phyloP scores from a whole-genome alignment of 495 filamentous ascomycete genomes.

The Letharia columbiana region DNA sequence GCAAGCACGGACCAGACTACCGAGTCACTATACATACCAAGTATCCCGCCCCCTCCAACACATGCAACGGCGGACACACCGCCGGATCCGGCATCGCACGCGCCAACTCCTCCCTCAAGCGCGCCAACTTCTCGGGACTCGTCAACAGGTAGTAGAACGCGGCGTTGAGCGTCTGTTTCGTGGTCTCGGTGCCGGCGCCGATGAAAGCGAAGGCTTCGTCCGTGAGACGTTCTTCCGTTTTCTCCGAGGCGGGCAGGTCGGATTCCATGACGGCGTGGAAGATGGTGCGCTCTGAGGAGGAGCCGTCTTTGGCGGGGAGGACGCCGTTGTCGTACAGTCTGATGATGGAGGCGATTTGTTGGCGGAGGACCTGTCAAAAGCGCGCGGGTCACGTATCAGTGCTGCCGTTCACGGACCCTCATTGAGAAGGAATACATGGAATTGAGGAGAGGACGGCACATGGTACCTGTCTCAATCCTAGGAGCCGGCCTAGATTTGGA shows the following conservation, averaged over 20 bases:
- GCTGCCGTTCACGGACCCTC: too few relatives aligned
- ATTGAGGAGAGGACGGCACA: too few relatives aligned
- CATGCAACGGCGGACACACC: constrained; percentile 18
- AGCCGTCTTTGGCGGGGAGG: too few relatives aligned
- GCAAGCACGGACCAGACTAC: constrained; percentile 34
- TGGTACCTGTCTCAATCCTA: too few relatives aligned
- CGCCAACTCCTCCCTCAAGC: constrained; percentile 28
- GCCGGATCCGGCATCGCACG: constrained; percentile 23
- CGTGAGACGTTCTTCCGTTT: constrained; percentile 25
- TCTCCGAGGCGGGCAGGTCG: constrained; percentile 23
- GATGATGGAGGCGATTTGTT: too few relatives aligned
- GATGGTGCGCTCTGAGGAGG: constrained; percentile 8
- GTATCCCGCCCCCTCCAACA: constrained; percentile 42
- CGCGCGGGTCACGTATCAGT: too few relatives aligned
- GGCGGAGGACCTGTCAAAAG: too few relatives aligned
- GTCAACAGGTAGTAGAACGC: constrained; percentile 29
- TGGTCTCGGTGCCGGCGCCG: constrained; percentile 34
- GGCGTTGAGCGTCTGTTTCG: constrained; percentile 27
- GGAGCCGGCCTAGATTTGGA: too few relatives aligned
- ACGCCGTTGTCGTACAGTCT: too few relatives aligned
- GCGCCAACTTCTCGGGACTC: constrained; percentile 22
- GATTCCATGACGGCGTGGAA: constrained; percentile 19
- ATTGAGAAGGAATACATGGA: too few relatives aligned
- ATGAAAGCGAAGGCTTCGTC: constrained; percentile 31
- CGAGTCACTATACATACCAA: constrained; percentile 37